Evolutionary conservation across 2,329 filamentous ascomycete species (phyloP).

Genomic region (Colletotrichum australisinense): DNA sequence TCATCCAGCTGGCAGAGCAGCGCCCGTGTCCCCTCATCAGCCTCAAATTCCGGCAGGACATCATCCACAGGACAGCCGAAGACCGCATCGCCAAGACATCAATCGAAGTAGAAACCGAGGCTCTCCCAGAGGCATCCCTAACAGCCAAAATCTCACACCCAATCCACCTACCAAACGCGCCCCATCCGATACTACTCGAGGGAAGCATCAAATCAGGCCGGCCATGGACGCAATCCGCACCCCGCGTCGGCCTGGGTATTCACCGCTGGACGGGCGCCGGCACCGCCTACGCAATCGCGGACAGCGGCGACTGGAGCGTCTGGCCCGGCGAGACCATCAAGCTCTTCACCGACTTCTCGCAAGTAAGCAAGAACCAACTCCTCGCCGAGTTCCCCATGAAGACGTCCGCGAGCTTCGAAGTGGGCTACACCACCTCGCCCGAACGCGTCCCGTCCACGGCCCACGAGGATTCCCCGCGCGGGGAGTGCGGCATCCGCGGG

Average conservation of each 20-base stretch:
- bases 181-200: constrained; percentile 50
- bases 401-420: constrained; percentile 51
- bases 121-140: constrained; percentile 51
- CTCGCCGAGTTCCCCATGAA: constrained; percentile 43
- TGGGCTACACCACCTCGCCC: constrained; percentile 51
- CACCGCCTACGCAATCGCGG: constrained; percentile 50
- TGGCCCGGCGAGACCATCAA: constrained; percentile 44
- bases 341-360: constrained; percentile 47
- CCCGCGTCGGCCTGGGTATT: constrained; percentile 46
- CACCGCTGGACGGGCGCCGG: constrained; percentile 48
- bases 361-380: constrained; percentile 43
- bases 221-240: constrained; percentile 38
- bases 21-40: constrained; percentile 51
- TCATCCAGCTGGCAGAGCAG: constrained; percentile 51
- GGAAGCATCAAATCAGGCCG: constrained; percentile 43
- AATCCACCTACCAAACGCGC: constrained; percentile 42
- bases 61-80: constrained; percentile 39
- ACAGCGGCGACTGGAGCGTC: constrained; percentile 55
- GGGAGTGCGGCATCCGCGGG: constrained; percentile 49
- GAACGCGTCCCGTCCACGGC: constrained; percentile 46
- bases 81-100: constrained; percentile 37
- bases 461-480: constrained; percentile 45
- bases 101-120: constrained; percentile 50
- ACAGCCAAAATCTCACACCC: constrained; percentile 50
- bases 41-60: constrained; percentile 52